These are phyloP conservation scores for Aciculoconidium aculeatum DNA, from an alignment of 805 yeast genomes.

Conservation along the genomic window DNA sequence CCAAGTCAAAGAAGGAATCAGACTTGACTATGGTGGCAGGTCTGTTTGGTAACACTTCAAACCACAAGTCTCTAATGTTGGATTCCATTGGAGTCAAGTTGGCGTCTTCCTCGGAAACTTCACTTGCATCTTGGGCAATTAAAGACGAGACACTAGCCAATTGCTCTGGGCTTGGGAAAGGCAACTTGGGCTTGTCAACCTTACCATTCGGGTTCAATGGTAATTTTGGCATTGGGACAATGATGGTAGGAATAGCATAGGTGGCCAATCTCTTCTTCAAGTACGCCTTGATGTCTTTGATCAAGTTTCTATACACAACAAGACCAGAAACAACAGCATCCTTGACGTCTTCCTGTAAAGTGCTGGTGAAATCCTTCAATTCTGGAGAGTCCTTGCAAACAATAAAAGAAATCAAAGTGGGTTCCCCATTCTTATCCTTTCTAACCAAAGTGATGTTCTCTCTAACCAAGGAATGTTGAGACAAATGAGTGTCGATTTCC, in stretches of 20 bases:
- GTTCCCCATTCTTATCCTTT: constrained; percentile 89
- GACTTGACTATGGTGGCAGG: constrained; percentile 72
- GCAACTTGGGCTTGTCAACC: constrained; percentile 94
- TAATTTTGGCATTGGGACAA: constrained; percentile 78
- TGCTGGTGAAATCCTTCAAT: constrained; percentile 43
- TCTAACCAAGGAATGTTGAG: constrained; percentile 88
- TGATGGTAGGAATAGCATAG: constrained; percentile 88
- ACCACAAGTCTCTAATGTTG: constrained; percentile 77
- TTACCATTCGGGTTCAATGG: constrained; percentile 98
- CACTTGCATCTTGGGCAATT: constrained; percentile 38
- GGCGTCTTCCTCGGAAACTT: constrained; percentile 30
- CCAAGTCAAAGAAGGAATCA: constrained; percentile 94
- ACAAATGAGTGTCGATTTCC: constrained; percentile 94
- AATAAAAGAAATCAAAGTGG: constrained; percentile 82
- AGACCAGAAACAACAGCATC: constrained; percentile 77
- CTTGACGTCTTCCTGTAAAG: constrained; percentile 35
- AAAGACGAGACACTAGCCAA: constrained; percentile 63
- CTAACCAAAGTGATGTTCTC: constrained; percentile 90
- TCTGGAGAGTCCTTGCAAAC: constrained; percentile 63
- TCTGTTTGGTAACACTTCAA: constrained; percentile 72
- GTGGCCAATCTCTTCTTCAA: constrained; percentile 85
- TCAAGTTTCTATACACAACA: constrained; percentile 66
- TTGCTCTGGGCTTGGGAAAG: constrained; percentile 89
- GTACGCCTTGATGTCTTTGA: constrained; percentile 68
- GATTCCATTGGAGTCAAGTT: constrained; percentile 58